Evolutionary conservation across 192 early-diverging fungal genomes (phyloP).

Genomic region (Neocallimastix lanati): DNA sequence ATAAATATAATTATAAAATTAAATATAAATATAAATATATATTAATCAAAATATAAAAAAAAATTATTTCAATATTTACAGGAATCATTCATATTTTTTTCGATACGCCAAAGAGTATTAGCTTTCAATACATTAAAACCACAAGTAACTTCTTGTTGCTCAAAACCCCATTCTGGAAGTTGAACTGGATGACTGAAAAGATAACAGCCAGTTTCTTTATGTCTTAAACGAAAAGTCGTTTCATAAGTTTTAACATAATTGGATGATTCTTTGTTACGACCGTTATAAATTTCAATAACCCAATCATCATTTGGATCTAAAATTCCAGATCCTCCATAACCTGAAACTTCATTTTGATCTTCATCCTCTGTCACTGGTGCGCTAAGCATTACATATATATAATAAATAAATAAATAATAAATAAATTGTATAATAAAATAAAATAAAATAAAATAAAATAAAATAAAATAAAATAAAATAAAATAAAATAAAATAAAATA

Average conservation of each 20-base stretch:
- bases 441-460: too few relatives aligned
- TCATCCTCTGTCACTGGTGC: constrained; percentile 46
- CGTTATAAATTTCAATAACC: constrained; percentile 59
- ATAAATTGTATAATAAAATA: too few relatives aligned
- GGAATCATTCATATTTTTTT: constrained; percentile 27
- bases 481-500: too few relatives aligned
- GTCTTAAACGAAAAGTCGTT: constrained; percentile 64
- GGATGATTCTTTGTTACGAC: not conserved
- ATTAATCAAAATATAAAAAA: constrained; percentile 41
- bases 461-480: too few relatives aligned
- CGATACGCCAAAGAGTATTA: constrained; percentile 3
- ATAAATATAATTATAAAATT: too few relatives aligned
- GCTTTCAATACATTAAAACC: constrained; percentile 31
- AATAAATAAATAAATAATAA: too few relatives aligned
- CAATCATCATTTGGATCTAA: constrained; percentile 80
- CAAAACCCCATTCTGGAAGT: constrained; percentile 79
- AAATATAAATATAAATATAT: too few relatives aligned
- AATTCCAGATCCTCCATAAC: constrained; percentile 62
- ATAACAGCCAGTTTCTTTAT: constrained; percentile 51
- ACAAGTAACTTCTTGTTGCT: constrained; percentile 77
- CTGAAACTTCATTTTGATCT: constrained; percentile 82
- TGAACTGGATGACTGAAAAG: constrained; percentile 40
- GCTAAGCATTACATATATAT: constrained; percentile 1
- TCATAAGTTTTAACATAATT: constrained; percentile 42
- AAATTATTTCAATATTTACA: constrained; percentile 86